Percentiles rank a stretch among this genome's conserved stretches.
These are phyloP conservation scores for Ophiostoma novo-ulmi DNA, from an alignment of 2,329 filamentous ascomycete species.

Conservation along the genomic window DNA sequence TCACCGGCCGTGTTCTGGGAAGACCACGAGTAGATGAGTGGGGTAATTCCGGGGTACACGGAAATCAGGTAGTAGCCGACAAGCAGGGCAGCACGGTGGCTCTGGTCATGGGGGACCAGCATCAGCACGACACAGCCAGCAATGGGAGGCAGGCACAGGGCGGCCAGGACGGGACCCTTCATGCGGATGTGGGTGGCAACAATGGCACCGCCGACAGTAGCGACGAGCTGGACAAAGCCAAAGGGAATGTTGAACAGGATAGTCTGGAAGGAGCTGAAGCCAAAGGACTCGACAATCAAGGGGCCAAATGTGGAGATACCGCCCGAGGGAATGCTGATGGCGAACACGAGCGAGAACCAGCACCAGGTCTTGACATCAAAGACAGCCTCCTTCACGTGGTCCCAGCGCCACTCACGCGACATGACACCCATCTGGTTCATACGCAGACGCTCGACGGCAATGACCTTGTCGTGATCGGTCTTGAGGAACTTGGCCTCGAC, in stretches of 20 bases:
- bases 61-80: constrained; percentile 27
- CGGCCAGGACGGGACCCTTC: constrained; percentile 46
- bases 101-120: constrained; percentile 28
- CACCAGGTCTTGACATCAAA: constrained; percentile 57
- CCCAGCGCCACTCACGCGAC: constrained; percentile 47
- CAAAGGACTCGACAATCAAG: constrained; percentile 49
- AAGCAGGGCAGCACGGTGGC: constrained; percentile 32
- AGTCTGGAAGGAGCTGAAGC: constrained; percentile 46
- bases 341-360: constrained; percentile 51
- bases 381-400: constrained; percentile 50
- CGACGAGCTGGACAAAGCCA: constrained; percentile 51
- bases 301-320: constrained; percentile 51
- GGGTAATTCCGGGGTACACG: constrained; percentile 38
- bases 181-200: constrained; percentile 50
- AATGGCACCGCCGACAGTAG: constrained; percentile 52
- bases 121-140: constrained; percentile 32
- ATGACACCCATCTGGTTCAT: constrained; percentile 52
- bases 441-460: constrained; percentile 51
- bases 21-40: constrained; percentile 57
- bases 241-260: constrained; percentile 54
- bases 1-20: constrained; percentile 62
- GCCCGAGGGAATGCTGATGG: constrained; percentile 51
- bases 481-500: constrained; percentile 47
- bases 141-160: constrained; percentile 32
- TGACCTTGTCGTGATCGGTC: constrained; percentile 45